A percentile compares a stretch with the other conserved stretches of the same genome.
Conservation (phyloP, 805 yeast species). For the Ogataea parapolymorpha region DNA sequence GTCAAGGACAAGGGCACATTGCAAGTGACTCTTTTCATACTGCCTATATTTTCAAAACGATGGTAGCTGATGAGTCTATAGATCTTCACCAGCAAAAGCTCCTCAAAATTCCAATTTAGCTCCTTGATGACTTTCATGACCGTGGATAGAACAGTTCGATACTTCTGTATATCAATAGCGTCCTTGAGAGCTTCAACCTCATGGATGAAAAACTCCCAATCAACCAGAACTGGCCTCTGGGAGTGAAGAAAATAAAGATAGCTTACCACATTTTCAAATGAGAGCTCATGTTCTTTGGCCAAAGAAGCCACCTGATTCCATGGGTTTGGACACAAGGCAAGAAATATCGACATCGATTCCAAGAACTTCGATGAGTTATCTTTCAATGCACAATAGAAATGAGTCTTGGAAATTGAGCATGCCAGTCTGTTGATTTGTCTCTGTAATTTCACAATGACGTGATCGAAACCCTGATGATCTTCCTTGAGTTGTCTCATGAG, state of each 20-base stretch:
- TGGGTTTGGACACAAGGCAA: conserved; percentile 21
- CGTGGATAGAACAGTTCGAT: conserved; percentile 19
- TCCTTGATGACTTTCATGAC: conserved; percentile 23
- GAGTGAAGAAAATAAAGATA: conserved; percentile 28
- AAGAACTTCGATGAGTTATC: conserved; percentile 11
- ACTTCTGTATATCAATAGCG: not conserved
- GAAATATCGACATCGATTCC: conserved; percentile 26
- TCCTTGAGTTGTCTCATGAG: not conserved
- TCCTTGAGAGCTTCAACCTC: conserved; percentile 16
- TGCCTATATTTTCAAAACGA: conserved; percentile 29
- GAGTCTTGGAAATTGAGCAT: conserved; percentile 18
- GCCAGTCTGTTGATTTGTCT: conserved; percentile 15
- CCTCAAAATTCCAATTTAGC: conserved; percentile 30
- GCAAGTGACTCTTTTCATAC: not conserved
- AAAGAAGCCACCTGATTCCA: conserved; percentile 25
- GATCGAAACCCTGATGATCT: not conserved
- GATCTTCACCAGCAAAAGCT: conserved; percentile 28
- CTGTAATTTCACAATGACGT: conserved; percentile 6
- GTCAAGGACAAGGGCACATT: conserved; percentile 15
- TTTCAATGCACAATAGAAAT: conserved; percentile 14
- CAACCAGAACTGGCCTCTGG: conserved; percentile 20
- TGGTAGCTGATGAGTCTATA: conserved; percentile 26
- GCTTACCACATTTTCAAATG: conserved; percentile 19
- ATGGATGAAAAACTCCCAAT: conserved; percentile 32
- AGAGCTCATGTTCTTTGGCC: conserved; percentile 10